Evolutionary conservation across 495 filamentous ascomycete genomes (phyloP).

Genomic region (Penicillium desertorum): DNA sequence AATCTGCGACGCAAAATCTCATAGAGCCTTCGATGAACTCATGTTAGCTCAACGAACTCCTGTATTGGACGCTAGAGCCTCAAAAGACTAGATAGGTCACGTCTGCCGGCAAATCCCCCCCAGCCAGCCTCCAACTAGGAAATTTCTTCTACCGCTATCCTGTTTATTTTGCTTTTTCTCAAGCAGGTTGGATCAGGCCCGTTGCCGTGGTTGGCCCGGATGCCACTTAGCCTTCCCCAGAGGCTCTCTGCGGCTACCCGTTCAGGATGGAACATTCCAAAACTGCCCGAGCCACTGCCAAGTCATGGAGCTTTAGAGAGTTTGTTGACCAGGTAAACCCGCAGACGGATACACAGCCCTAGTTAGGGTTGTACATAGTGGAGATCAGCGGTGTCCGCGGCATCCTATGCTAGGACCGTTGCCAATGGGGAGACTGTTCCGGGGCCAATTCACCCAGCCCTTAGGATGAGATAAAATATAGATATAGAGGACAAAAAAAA

Average conservation of each 20-base stretch:
- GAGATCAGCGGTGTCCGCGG: background rate
- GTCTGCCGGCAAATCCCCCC: constrained; percentile 5
- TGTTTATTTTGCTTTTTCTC: constrained; percentile 15
- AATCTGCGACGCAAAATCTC: background rate
- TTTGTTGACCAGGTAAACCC: constrained; percentile 9
- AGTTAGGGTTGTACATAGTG: constrained; percentile 19
- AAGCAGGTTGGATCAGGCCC: constrained; percentile 13
- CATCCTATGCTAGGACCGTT: constrained; percentile 7
- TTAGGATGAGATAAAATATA: background rate
- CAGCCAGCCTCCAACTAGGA: background rate
- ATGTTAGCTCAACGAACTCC: background rate
- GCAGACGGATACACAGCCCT: constrained; percentile 3
- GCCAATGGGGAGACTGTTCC: constrained; percentile 9
- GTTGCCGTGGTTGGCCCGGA: constrained; percentile 20
- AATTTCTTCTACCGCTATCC: background rate
- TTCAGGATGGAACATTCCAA: constrained; percentile 29
- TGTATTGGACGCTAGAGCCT: background rate
- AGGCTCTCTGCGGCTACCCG: constrained; percentile 29
- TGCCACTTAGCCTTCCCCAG: constrained; percentile 14
- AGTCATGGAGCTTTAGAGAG: constrained; percentile 3
- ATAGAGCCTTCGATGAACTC: background rate
- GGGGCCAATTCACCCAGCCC: background rate
- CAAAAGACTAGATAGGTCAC: constrained; percentile 18
- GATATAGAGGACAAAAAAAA: background rate
- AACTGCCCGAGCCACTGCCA: constrained; percentile 18